Evolutionary conservation across 352 stramenopile genomes (phyloP).

Genomic region (Phytopythium aichiense): DNA sequence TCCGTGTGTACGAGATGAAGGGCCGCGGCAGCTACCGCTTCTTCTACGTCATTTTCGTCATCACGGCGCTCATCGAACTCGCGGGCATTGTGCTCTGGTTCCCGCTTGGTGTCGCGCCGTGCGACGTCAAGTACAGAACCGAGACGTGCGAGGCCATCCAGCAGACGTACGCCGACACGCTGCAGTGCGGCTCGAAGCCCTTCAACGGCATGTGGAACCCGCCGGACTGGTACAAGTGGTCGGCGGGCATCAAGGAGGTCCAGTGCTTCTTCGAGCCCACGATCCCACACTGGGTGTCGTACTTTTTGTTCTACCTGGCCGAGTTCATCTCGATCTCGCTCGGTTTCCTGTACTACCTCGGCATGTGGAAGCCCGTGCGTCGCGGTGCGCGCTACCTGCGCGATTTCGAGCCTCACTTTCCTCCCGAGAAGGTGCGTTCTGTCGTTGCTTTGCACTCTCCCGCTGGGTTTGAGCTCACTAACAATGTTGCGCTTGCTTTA

Average conservation of each 20-base stretch:
- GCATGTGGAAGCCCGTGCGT: constrained; percentile 78
- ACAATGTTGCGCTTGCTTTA: not conserved
- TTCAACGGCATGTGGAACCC: constrained; percentile 76
- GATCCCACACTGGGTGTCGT: constrained; percentile 62
- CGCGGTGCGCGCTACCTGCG: constrained; percentile 59
- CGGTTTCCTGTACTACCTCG: constrained; percentile 68
- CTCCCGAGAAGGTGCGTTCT: constrained; percentile 29
- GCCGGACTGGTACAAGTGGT: constrained; percentile 63
- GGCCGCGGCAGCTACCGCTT: constrained; percentile 63
- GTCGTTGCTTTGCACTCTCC: not conserved
- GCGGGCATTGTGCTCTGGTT: constrained; percentile 45
- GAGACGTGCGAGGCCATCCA: constrained; percentile 54
- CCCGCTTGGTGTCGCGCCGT: constrained; percentile 48
- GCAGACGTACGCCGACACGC: constrained; percentile 32
- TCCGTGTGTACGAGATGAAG: constrained; percentile 77
- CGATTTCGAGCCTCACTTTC: constrained; percentile 71
- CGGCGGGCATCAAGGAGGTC: constrained; percentile 48
- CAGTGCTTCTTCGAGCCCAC: constrained; percentile 59
- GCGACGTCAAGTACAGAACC: constrained; percentile 52
- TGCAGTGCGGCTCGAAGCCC: constrained; percentile 48
- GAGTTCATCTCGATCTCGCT: constrained; percentile 74
- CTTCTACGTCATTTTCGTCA: constrained; percentile 68
- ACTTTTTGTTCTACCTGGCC: constrained; percentile 68
- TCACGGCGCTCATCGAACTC: constrained; percentile 60
- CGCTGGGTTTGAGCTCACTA: not conserved